Base-by-base conservation (phyloP, 371 early-diverging fungal species). In the Massospora cicadina region DNA sequence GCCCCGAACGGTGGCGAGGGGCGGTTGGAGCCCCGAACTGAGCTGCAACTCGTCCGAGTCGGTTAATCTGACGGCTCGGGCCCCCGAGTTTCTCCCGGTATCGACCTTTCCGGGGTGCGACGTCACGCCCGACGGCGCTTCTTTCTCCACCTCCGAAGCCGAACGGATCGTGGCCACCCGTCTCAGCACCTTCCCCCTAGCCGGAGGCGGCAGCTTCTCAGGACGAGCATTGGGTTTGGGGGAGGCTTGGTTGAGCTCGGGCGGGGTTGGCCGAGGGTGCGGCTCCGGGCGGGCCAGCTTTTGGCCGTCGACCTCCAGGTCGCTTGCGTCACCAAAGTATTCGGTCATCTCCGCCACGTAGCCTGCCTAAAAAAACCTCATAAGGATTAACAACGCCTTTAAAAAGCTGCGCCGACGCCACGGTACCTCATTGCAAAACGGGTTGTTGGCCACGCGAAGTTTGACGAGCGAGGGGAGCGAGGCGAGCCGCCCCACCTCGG, bases 361-460 rank as follows among this genome's bases (percentile, higher is more conserved):
- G n/a, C n/a, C n/a, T n/a, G n/a, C n/a, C n/a, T n/a, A n/a, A n/a
- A n/a, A n/a, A n/a, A n/a, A n/a, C n/a, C n/a, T n/a, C n/a, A n/a
- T n/a, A n/a, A n/a, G n/a, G n/a, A n/a, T n/a, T n/a, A n/a, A n/a
- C n/a, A n/a, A n/a, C n/a, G n/a, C n/a, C n/a, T n/a, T n/a, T n/a
- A n/a, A n/a, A n/a, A n/a, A 13, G n/a, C 54, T 54, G 13, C n/a
- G 54, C 13, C 54, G n/a, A 54, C 54, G n/a, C n/a, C n/a, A n/a
- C n/a, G 13, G 54, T 57, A 57, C 57, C 57, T 57, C 21, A 5
- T 57, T 3, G 57, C 57, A 57, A 60, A 24, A 33, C 21, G 61
- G 61, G 26, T 60, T 60, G n/a, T 33, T 33, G 10, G 12, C 10
- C 1, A 60, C 3, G 21, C 30, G 17, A 32, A 60, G 3, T 13